Conservation (phyloP, 116 monocot genomes). For the Cymodocea nodosa region DNA sequence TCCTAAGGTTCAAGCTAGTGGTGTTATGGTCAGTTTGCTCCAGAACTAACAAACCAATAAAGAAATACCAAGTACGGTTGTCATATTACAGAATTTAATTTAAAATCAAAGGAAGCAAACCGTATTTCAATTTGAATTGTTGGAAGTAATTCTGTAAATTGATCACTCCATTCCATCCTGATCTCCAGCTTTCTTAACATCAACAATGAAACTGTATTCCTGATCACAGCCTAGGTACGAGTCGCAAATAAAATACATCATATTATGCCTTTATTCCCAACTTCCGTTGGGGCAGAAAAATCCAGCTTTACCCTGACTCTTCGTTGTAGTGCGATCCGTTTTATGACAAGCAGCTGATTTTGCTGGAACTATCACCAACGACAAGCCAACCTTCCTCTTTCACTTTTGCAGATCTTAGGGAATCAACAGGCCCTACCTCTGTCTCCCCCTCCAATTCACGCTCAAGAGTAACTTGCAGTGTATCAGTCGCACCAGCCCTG, state of each 20-base stretch:
- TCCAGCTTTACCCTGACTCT: constrained; percentile 61
- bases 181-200: constrained; percentile 40
- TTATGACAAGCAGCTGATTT: constrained; percentile 92
- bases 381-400: constrained; percentile 99
- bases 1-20: no score
- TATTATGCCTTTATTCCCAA: constrained; percentile 45
- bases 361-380: constrained; percentile 56
- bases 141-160: no score
- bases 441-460: constrained; percentile 52
- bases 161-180: constrained; percentile 5
- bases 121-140: no score
- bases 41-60: no score
- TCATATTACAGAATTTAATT: no score
- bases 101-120: no score
- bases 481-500: constrained; percentile 47
- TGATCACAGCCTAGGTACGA: constrained; percentile 93
- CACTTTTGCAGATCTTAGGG: constrained; percentile 23
- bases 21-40: no score
- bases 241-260: constrained; percentile 87
- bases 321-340: constrained; percentile 62
- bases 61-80: no score
- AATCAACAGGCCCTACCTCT: constrained; percentile 69
- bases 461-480: constrained; percentile 71
- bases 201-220: constrained; percentile 62
- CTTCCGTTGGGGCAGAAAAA: constrained; percentile 49